These are phyloP conservation scores for Oryza longistaminata DNA, from an alignment of 176 grass and related monocot species.

Conservation along the genomic window DNA sequence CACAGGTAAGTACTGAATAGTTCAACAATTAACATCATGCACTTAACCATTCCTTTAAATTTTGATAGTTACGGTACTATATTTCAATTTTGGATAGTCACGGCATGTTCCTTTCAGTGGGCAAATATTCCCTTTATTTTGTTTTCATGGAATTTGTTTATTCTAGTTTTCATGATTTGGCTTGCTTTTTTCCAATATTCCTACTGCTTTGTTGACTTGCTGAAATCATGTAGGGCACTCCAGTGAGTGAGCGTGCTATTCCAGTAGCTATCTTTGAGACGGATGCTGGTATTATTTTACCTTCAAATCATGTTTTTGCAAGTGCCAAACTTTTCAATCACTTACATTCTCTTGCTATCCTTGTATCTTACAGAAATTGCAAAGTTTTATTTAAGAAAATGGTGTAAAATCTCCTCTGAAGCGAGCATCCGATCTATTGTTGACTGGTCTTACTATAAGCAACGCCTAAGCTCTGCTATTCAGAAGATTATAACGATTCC, in stretches of 20 bases:
- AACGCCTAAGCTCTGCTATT: conserved; percentile 83
- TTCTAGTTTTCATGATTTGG: conserved; percentile 28
- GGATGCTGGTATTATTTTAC: conserved; percentile 65
- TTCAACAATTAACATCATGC: conserved; percentile 21
- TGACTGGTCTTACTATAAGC: conserved; percentile 98
- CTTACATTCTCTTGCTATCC: conserved; percentile 24
- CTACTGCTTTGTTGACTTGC: conserved; percentile 39
- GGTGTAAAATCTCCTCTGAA: conserved; percentile 90
- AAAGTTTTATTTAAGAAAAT: conserved; percentile 85
- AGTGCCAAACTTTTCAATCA: conserved; percentile 32
- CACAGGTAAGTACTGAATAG: conserved; percentile 66
- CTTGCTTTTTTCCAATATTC: conserved; percentile 23
- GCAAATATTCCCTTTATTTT: conserved; percentile 20
- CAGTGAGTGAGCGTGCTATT: conserved; percentile 95
- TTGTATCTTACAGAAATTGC: conserved; percentile 55
- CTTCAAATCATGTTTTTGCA: conserved; percentile 31
- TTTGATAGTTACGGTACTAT: neutral
- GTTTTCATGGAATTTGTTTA: conserved; percentile 27
- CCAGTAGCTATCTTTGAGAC: conserved; percentile 95
- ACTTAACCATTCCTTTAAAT: neutral
- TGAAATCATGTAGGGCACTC: conserved; percentile 80
- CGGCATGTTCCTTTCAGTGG: conserved; percentile 16
- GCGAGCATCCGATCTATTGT: conserved; percentile 75
- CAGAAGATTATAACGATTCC: conserved; percentile 99
- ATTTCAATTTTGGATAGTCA: neutral